phyloP scores from a whole-genome alignment of 352 stramenopile genomes.

The Thalassiosira hispida region DNA sequence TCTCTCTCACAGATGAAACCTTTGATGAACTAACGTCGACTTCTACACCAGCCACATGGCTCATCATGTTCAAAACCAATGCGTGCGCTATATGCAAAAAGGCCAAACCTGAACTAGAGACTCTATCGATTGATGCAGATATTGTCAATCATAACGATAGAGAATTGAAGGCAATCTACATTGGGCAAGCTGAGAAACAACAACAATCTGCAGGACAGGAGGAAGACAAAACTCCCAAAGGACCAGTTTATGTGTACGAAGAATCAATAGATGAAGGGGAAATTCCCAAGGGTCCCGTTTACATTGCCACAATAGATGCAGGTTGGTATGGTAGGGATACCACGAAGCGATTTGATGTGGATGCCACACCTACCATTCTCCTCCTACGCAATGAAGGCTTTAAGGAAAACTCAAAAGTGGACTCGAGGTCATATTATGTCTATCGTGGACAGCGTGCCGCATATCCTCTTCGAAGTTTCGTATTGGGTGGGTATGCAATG shows the following conservation, averaged over 20 bases:
- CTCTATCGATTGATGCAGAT: constrained; percentile 17
- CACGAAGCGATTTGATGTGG: constrained; percentile 42
- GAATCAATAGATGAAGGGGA: constrained; percentile 1
- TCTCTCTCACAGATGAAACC: constrained; percentile 44
- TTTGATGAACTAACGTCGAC: constrained; percentile 48
- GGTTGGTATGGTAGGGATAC: constrained; percentile 43
- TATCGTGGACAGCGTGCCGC: constrained; percentile 38
- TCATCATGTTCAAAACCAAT: constrained; percentile 60
- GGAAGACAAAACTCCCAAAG: background rate
- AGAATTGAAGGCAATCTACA: background rate
- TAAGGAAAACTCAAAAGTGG: background rate
- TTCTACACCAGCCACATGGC: constrained; percentile 41
- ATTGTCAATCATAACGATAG: constrained; percentile 29
- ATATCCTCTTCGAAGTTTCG: constrained; percentile 41
- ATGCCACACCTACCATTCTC: constrained; percentile 52
- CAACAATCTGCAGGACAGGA: background rate
- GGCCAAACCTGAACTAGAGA: constrained; percentile 32
- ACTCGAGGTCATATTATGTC: constrained; percentile 42
- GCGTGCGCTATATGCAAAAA: constrained; percentile 53
- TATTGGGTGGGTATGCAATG: constrained; percentile 38
- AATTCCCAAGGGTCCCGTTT: constrained; percentile 15
- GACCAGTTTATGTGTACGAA: constrained; percentile 7
- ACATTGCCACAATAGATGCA: constrained; percentile 51
- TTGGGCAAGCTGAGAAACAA: background rate
- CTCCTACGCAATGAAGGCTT: constrained; percentile 45